phyloP scores from a whole-genome alignment of 176 grass and related monocot species.

The Rhynchospora pubera region DNA sequence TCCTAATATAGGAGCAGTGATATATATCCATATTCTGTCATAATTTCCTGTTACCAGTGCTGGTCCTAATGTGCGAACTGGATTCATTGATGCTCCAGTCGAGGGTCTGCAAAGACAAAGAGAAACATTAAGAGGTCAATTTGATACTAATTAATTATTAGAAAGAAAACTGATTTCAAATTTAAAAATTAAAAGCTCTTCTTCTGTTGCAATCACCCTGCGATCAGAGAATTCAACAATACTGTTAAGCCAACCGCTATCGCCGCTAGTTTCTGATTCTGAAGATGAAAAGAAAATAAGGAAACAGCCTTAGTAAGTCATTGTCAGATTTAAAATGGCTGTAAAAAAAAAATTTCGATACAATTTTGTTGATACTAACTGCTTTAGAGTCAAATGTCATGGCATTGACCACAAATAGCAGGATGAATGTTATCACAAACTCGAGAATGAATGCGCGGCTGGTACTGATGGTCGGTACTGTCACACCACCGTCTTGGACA shows the following conservation, averaged over 20 bases:
- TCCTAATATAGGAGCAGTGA: conserved; percentile 36
- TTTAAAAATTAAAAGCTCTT: background rate
- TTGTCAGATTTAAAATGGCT: background rate
- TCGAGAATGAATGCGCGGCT: conserved; percentile 19
- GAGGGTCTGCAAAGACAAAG: conserved; percentile 19
- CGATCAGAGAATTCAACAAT: conserved; percentile 18
- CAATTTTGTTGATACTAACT: conserved; percentile 6
- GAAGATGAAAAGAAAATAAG: background rate
- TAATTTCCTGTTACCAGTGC: conserved; percentile 43
- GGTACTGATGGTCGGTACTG: conserved; percentile 35
- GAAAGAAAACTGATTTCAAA: background rate
- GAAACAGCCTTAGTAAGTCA: background rate
- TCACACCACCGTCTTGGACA: conserved; percentile 34
- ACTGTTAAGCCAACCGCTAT: conserved; percentile 26
- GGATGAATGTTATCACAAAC: conserved; percentile 23
- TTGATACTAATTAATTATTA: background rate
- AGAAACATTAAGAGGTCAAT: background rate
- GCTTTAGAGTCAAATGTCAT: conserved; percentile 13
- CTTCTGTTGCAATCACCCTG: conserved; percentile 4
- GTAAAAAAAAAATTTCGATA: background rate
- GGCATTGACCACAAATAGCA: conserved; percentile 17
- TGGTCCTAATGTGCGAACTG: conserved; percentile 42
- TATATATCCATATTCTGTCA: conserved; percentile 48
- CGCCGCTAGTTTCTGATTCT: conserved; percentile 16
- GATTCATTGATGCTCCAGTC: conserved; percentile 57